phyloP scores from a whole-genome alignment of 2,329 filamentous ascomycete species.

The Bipolaris zeicola region DNA sequence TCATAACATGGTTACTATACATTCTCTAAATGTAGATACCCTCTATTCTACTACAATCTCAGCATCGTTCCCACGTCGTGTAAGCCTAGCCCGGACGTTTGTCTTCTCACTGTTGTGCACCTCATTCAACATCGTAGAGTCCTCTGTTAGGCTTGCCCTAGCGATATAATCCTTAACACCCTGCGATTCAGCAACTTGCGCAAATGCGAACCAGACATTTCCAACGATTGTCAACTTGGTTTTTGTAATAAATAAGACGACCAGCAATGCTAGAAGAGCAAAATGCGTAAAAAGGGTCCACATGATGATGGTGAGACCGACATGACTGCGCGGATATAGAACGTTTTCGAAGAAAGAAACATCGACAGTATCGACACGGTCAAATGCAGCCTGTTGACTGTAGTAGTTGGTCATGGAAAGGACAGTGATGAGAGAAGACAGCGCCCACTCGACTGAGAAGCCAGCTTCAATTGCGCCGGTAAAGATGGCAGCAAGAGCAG shows the following conservation, averaged over 20 bases:
- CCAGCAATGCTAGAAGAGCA: neutral
- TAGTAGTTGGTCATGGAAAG: slow-evolving; percentile 18
- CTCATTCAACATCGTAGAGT: no score
- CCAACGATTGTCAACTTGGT: slow-evolving; percentile 14
- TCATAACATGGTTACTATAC: no score
- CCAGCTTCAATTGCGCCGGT: neutral
- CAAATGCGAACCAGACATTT: slow-evolving; percentile 14
- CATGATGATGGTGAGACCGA: slow-evolving; percentile 6
- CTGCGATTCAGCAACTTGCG: slow-evolving; percentile 10
- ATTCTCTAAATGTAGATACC: no score
- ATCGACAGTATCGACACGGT: slow-evolving; percentile 3
- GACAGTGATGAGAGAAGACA: slow-evolving; percentile 19
- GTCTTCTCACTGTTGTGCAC: no score
- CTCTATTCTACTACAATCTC: no score
- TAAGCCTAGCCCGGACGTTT: no score
- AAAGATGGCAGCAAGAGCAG: slow-evolving; percentile 13
- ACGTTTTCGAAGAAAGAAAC: slow-evolving; percentile 13
- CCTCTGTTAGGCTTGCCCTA: no score
- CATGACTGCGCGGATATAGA: slow-evolving; percentile 4
- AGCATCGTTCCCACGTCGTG: no score
- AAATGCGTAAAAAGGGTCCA: slow-evolving; percentile 8
- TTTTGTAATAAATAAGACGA: slow-evolving; percentile 10
- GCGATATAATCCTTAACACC: no score
- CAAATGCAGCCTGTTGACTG: slow-evolving; percentile 16
- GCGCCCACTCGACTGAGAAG: slow-evolving; percentile 9